These are phyloP conservation scores for Cladosporium sp. DNA, from an alignment of 2,329 filamentous ascomycete species.

Conservation along the genomic window DNA sequence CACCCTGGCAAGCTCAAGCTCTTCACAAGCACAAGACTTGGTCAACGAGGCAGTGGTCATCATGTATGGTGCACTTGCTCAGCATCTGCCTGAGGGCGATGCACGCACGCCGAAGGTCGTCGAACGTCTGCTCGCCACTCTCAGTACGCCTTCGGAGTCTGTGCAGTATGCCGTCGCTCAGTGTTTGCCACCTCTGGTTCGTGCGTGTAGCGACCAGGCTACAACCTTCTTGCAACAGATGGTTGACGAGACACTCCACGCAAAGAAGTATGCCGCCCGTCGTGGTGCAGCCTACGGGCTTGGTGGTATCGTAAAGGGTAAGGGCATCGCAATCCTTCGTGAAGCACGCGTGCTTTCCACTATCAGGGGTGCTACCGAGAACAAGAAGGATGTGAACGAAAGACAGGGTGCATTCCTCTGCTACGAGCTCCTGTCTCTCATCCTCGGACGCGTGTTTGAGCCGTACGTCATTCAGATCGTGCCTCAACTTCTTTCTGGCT, in stretches of 20 bases:
- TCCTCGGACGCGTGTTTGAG: conserved; percentile 88
- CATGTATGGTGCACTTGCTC: conserved; percentile 89
- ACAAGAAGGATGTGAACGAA: conserved; percentile 89
- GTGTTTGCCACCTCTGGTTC: conserved; percentile 88
- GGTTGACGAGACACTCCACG: conserved; percentile 76
- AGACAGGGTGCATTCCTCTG: conserved; percentile 85
- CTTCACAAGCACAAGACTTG: conserved; percentile 77
- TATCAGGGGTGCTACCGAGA: conserved; percentile 80
- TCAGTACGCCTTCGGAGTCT: conserved; percentile 92
- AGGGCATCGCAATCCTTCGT: conserved; percentile 75
- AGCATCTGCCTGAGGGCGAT: conserved; percentile 83
- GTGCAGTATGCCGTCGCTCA: conserved; percentile 96
- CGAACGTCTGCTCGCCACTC: conserved; percentile 77
- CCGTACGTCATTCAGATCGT: conserved; percentile 96
- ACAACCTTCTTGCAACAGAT: conserved; percentile 78
- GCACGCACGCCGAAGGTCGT: conserved; percentile 84
- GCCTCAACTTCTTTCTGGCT: conserved; percentile 82
- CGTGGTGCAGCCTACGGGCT: conserved; percentile 94
- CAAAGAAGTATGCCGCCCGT: conserved; percentile 89
- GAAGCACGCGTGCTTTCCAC: conserved; percentile 84
- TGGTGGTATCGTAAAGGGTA: conserved; percentile 85
- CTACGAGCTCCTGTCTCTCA: conserved; percentile 83
- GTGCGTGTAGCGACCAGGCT: conserved; percentile 73
- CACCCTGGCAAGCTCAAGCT: conserved; percentile 80
- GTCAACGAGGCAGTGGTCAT: conserved; percentile 98